phyloP scores from a whole-genome alignment of 1,139 yeast species.

The Hansenula lynferdii region DNA sequence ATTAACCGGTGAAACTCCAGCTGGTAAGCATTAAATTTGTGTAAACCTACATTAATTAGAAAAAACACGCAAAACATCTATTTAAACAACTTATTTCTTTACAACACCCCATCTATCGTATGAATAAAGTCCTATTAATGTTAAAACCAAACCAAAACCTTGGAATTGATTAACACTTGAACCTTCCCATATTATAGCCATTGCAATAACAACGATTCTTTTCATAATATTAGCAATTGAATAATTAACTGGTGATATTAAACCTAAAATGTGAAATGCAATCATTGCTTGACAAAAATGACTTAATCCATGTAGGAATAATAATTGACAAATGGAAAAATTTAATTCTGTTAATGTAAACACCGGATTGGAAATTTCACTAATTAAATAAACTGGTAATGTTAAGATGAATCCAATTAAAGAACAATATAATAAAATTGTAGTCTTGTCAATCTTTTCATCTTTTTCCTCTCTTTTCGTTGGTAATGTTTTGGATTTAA shows the following conservation, averaged over 20 bases:
- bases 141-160: constrained; percentile 63
- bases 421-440: constrained; percentile 81
- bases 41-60: too few relatives aligned
- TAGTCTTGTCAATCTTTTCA: constrained; percentile 62
- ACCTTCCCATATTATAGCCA: constrained; percentile 79
- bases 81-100: constrained; percentile 12
- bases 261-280: constrained; percentile 86
- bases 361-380: constrained; percentile 44
- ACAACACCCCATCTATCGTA: constrained; percentile 72
- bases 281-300: constrained; percentile 84
- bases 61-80: background rate
- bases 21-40: constrained; percentile 42
- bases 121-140: constrained; percentile 58
- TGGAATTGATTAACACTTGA: constrained; percentile 51
- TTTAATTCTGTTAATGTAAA: constrained; percentile 35
- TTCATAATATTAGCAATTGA: constrained; percentile 87
- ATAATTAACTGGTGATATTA: constrained; percentile 83
- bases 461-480: constrained; percentile 23
- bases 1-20: constrained; percentile 51
- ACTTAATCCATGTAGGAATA: constrained; percentile 62
- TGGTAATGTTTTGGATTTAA: constrained; percentile 26
- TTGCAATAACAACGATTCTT: constrained; percentile 77
- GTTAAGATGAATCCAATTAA: constrained; percentile 74
- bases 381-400: constrained; percentile 66
- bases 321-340: constrained; percentile 29